These are phyloP conservation scores for Aspergillus uvarum DNA, from an alignment of 2,329 filamentous ascomycete species.

Conservation along the genomic window DNA sequence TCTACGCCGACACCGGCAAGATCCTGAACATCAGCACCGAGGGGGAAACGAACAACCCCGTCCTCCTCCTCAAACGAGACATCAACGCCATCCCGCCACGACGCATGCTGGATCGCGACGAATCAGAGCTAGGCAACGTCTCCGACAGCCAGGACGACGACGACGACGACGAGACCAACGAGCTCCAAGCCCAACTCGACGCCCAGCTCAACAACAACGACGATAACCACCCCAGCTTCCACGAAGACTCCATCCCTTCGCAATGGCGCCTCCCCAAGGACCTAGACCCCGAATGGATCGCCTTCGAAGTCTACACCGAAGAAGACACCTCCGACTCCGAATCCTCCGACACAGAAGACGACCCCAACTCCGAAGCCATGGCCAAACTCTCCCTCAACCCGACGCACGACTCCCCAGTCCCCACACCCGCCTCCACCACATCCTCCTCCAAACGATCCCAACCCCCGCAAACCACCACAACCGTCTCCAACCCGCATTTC, in stretches of 20 bases:
- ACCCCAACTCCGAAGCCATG: constrained; percentile 40
- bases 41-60: constrained; percentile 68
- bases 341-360: constrained; percentile 38
- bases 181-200: constrained; percentile 41
- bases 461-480: constrained; percentile 23
- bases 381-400: constrained; percentile 48
- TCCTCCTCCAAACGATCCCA: constrained; percentile 10
- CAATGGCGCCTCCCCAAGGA: constrained; percentile 67
- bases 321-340: constrained; percentile 58
- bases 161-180: constrained; percentile 40
- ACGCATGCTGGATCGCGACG: constrained; percentile 55
- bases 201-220: constrained; percentile 33
- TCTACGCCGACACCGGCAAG: constrained; percentile 87
- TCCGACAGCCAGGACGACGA: constrained; percentile 30
- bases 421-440: constrained; percentile 20
- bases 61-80: constrained; percentile 73
- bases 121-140: constrained; percentile 34
- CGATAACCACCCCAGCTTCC: constrained; percentile 17
- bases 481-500: constrained; percentile 50
- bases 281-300: constrained; percentile 86
- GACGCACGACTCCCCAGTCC: constrained; percentile 26
- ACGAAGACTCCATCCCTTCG: constrained; percentile 37
- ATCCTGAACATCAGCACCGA: constrained; percentile 78
- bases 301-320: constrained; percentile 78
- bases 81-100: constrained; percentile 61